phyloP scores from a whole-genome alignment of 768 basidiomycete species.

The Serpula lacrymans region DNA sequence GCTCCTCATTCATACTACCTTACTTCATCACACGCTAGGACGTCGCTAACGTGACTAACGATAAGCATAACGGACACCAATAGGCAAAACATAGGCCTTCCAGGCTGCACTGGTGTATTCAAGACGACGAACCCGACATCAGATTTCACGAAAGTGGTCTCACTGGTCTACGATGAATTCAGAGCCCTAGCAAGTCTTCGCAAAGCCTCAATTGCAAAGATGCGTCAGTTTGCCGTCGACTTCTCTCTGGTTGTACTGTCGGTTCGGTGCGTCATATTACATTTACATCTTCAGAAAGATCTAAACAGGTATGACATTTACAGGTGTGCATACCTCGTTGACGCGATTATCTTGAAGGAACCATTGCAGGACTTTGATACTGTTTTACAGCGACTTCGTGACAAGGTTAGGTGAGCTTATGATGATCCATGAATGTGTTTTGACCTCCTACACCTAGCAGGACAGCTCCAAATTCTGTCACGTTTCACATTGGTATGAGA shows the following conservation, averaged over 20 bases:
- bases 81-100: no score
- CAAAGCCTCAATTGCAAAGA: constrained; percentile 9
- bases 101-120: no score
- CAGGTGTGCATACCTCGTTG: constrained; percentile 52
- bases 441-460: constrained; percentile 1
- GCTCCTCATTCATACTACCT: no score
- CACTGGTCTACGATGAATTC: constrained; percentile 15
- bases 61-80: no score
- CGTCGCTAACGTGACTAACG: no score
- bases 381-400: constrained; percentile 38
- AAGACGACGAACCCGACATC: no score
- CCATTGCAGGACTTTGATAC: constrained; percentile 31
- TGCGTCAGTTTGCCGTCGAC: constrained; percentile 35
- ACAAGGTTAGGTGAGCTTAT: constrained; percentile 29
- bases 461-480: constrained; percentile 32
- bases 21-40: no score
- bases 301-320: neutral
- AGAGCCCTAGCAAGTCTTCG: constrained; percentile 6
- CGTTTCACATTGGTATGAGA: constrained; percentile 45
- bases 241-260: constrained; percentile 39
- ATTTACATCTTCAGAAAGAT: neutral
- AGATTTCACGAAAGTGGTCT: no score
- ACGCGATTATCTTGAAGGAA: constrained; percentile 34
- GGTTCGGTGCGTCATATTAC: constrained; percentile 34
- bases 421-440: neutral